Conservation (phyloP, 2,329 filamentous ascomycete species). For the Paramyrothecium roridum region DNA sequence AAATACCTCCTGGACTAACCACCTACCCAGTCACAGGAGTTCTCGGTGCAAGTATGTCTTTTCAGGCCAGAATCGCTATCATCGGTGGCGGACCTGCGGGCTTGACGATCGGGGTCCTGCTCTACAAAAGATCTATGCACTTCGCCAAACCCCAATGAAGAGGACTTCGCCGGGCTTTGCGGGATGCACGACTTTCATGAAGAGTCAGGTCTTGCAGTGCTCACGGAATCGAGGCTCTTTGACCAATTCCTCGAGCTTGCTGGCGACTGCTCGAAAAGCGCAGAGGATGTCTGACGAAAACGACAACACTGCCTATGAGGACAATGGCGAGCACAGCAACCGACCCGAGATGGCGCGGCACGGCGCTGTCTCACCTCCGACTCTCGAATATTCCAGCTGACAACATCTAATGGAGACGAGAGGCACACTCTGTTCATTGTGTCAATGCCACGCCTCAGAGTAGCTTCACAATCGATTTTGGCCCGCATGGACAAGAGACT, state of each 20-base stretch:
- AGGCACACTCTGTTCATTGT: conserved; percentile 34
- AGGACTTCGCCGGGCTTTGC: conserved; percentile 13
- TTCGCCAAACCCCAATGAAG: conserved; percentile 21
- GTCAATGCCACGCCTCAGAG: conserved; percentile 37
- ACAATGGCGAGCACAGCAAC: conserved; percentile 21
- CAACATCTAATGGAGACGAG: conserved; percentile 43
- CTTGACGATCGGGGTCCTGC: conserved; percentile 39
- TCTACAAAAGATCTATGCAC: conserved; percentile 31
- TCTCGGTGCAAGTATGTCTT: too few relatives aligned
- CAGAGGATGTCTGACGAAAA: conserved; percentile 42
- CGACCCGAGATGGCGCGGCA: conserved; percentile 53
- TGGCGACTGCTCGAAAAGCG: conserved; percentile 49
- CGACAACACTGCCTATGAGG: conserved; percentile 22
- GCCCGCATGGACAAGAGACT: background rate
- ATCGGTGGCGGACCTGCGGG: conserved; percentile 25
- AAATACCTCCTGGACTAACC: too few relatives aligned
- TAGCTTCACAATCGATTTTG: conserved; percentile 16
- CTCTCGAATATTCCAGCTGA: conserved; percentile 39
- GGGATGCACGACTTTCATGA: conserved; percentile 54
- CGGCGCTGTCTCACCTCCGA: conserved; percentile 40
- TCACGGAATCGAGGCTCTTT: conserved; percentile 47
- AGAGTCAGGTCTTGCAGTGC: conserved; percentile 44
- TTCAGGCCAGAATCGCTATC: conserved; percentile 13
- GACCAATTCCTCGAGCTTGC: conserved; percentile 45
- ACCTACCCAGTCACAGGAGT: too few relatives aligned